phyloP scores from a whole-genome alignment of 2,329 filamentous ascomycete species.

The Aspergillus nomiae region DNA sequence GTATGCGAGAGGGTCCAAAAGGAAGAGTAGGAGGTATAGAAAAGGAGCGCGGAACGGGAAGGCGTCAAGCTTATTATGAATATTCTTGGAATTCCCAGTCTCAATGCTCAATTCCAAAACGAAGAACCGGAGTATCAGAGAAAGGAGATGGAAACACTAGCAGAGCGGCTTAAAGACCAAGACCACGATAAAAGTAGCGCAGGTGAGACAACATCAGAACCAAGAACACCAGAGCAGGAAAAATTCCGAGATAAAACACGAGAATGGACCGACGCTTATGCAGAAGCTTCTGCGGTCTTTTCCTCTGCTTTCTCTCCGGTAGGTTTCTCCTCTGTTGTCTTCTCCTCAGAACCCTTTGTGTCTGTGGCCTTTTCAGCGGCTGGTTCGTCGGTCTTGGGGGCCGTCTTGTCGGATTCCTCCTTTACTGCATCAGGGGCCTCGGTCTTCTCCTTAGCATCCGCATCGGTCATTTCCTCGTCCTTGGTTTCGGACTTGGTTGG shows the following conservation, averaged over 20 bases:
- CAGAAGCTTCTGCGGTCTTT: slow-evolving; percentile 27
- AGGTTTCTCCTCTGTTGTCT: slow-evolving; percentile 34
- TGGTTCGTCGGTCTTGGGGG: slow-evolving; percentile 23
- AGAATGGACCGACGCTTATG: slow-evolving; percentile 19
- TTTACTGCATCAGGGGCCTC: slow-evolving; percentile 20
- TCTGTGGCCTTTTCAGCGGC: slow-evolving; percentile 21
- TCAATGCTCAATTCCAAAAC: slow-evolving; percentile 7
- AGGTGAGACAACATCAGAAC: not conserved
- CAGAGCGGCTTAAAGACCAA: slow-evolving; percentile 4
- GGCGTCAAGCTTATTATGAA: not conserved
- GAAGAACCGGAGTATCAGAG: not conserved
- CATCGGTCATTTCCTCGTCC: slow-evolving; percentile 41
- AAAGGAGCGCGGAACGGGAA: not conserved
- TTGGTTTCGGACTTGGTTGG: slow-evolving; percentile 36
- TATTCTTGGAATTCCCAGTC: not conserved
- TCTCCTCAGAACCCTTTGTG: slow-evolving; percentile 27
- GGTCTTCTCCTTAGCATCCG: slow-evolving; percentile 41
- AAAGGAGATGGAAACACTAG: not conserved
- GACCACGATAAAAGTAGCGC: slow-evolving; percentile 2
- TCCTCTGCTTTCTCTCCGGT: slow-evolving; percentile 27
- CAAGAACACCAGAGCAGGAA: slow-evolving; percentile 4
- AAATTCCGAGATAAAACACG: slow-evolving; percentile 10
- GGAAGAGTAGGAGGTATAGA: not conserved
- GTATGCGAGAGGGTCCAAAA: not conserved
- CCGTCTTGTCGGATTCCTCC: slow-evolving; percentile 28